Conservation (phyloP, 139 green algal species). For the Pycnococcus provasolii region DNA sequence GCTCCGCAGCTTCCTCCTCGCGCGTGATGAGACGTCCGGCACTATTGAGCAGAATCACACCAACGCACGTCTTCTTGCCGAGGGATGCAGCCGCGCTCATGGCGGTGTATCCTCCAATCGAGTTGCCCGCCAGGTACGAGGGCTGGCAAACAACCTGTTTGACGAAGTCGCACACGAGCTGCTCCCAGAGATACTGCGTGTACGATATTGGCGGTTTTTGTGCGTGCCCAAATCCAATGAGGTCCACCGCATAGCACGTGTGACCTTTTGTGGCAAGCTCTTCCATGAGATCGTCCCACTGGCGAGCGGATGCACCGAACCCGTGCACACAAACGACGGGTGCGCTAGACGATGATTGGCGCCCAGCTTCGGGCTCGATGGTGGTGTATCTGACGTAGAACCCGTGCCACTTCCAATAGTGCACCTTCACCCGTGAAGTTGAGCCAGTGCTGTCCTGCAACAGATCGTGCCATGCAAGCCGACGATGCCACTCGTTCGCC, state of each 20-base stretch:
- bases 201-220: constrained; percentile 15
- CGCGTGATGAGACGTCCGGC: background rate
- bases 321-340: constrained; percentile 61
- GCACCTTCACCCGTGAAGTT: background rate
- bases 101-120: constrained; percentile 15
- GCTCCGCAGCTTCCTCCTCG: background rate
- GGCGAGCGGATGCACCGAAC: constrained; percentile 63
- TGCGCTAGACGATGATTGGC: constrained; percentile 17
- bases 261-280: constrained; percentile 41
- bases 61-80: background rate
- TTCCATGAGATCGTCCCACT: constrained; percentile 43
- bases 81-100: background rate
- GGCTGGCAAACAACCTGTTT: background rate
- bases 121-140: constrained; percentile 19
- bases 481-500: background rate
- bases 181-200: constrained; percentile 14
- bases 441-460: background rate
- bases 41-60: background rate
- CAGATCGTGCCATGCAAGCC: background rate
- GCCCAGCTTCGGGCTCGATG: constrained; percentile 28
- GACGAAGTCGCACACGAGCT: constrained; percentile 20
- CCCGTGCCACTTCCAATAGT: constrained; percentile 50
- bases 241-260: constrained; percentile 55
- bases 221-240: constrained; percentile 63
- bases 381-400: constrained; percentile 49